Evolutionary conservation across 176 grass and related monocot species (phyloP), one percentile per base, ranked within the genome.

Genomic region (Cenchrus fungigraminus): DNA sequence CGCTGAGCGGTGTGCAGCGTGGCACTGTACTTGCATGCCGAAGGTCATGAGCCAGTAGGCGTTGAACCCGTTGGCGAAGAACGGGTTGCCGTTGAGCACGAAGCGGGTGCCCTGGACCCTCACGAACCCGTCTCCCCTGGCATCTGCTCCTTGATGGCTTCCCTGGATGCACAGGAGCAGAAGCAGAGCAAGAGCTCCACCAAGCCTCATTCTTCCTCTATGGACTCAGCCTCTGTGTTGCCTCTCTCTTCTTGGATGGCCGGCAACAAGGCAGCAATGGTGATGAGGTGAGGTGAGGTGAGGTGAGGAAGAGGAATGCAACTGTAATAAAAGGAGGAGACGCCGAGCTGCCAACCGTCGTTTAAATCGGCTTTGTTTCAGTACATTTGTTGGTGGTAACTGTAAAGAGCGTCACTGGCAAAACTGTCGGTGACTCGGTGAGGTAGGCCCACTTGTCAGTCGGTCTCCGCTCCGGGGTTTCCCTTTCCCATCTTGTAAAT

Each of bases 1-100:
- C 25, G 25, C 25, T 25, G 25, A 25, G 25, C 25, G 25, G 25
- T 25, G 25, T 25, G 25, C 25, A 25, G 25, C 25, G 25, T 25
- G 25, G 25, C 25, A 25, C 25, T 25, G 25, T 0, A 25, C 25
- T 25, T 25, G 25, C 25, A 25, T 25, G 25, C 25, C 25, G 37
- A 99, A 9, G 51, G 84, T 77, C 91, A 94, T 99, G 78, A 99
- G 88, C 97, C 97, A 99, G 82, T 99, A 99, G 49, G 97, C 92
- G 79, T 99, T 99, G 91, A 94, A 99, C 12, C 97, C 97, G 79
- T 96, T 96, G 45, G 93, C 91, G 65, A 89, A 96, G 85, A 91
- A 96, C 15, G 94, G 93, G 84, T 81, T 84, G n/a, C 97, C 91
- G 82, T 99, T 85, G 11, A 87, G 42, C 55, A 92, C 88, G 89